Evolutionary conservation across 768 basidiomycete genomes (phyloP), one percentile per base, ranked within the genome.

Genomic region (Agrocybe chaxingu): DNA sequence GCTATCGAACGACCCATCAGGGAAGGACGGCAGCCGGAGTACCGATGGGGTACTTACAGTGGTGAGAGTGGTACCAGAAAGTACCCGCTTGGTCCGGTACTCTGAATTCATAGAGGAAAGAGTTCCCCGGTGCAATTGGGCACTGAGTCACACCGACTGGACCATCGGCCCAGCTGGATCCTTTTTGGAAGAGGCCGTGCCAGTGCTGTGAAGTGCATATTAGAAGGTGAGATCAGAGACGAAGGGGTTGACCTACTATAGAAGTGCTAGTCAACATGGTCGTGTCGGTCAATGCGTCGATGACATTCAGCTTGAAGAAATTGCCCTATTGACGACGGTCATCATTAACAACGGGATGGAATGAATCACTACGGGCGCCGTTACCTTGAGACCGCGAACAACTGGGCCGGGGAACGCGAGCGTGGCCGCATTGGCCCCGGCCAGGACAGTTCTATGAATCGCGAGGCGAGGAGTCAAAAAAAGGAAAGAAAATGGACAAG

Each of bases 181-280:
- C 50, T 1, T 61, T 57, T 56, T 81, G 79, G 45, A 64, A 69
- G 42, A 81, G 56, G 2, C 80, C 80, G 55, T 81, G 80, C 78
- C 78, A 81, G 54, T 82, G 80, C 71, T 72, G 53, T 13, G 10
- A 9, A 13, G 19, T 11, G 42, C 16, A 38, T 35, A 18, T 18
- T 43, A 34, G 16, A 36, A 31, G 42, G 41, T 4, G n/a, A 9
- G 33, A 40, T 6, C 4, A 38, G 2, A 41, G 24, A 33, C n/a
- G n/a, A 36, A 32, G 42, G 8, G 35, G 4, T 5, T 12, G 1
- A 56, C 68, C n/a, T 32, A 69, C 70, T 32, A 70, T 68, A 37
- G 61, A 66, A 1, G 68, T 70, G 8, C 56, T 63, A 35, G 45
- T 55, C 18, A 60, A 36, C 66, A 68, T 66, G 3, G 56, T 62